A percentile compares a stretch with the other conserved stretches of the same genome.
Evolutionary conservation across 768 basidiomycete genomes (phyloP).

Genomic region (Leccinellum rugosiceps): DNA sequence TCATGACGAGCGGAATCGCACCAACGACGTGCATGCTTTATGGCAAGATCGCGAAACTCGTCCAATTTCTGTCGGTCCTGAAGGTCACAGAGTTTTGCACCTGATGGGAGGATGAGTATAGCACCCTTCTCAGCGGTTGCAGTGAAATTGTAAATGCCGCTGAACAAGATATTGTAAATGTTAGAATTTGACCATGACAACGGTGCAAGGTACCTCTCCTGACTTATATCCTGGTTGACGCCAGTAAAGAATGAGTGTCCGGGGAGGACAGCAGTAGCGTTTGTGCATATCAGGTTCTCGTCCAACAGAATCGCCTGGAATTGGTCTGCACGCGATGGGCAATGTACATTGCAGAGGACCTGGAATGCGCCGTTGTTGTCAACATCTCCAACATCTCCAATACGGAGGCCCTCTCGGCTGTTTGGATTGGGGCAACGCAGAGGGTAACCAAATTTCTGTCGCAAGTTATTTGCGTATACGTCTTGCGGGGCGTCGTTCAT

Average conservation of each 20-base stretch:
- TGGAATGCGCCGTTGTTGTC: conserved; percentile 25
- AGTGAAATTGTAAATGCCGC: background rate
- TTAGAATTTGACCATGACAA: background rate
- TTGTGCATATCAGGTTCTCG: background rate
- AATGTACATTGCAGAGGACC: conserved; percentile 32
- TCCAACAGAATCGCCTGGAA: background rate
- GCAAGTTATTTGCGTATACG: conserved; percentile 10
- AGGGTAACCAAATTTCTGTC: conserved; percentile 25
- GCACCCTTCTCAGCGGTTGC: background rate
- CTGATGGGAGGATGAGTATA: conserved; percentile 5
- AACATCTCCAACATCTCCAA: conserved; percentile 35
- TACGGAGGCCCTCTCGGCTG: conserved; percentile 26
- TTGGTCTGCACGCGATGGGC: background rate
- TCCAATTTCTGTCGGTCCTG: background rate
- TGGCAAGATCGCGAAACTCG: background rate
- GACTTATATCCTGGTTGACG: no score
- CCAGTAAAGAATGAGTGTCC: no score
- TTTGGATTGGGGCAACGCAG: conserved; percentile 29
- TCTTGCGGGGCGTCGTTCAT: background rate
- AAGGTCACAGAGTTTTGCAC: background rate
- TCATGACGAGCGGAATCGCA: background rate
- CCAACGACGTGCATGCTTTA: background rate
- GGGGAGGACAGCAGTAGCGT: no score
- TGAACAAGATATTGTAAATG: background rate
- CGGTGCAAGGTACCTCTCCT: no score